phyloP scores from a whole-genome alignment of 495 filamentous ascomycete species.

The Penicillium coprophilum region DNA sequence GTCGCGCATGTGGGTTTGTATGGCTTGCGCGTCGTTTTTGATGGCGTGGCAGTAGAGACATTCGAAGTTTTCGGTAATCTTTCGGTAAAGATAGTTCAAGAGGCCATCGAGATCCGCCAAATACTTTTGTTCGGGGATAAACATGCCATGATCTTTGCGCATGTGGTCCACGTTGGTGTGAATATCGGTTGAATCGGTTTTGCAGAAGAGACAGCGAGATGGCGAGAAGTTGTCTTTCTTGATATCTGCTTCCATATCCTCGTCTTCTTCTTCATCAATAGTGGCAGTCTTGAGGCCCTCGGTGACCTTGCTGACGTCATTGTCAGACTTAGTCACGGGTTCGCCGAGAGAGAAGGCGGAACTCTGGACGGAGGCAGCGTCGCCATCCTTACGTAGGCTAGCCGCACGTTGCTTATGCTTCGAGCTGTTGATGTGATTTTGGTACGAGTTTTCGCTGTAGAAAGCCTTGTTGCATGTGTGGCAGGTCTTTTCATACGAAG shows the following conservation, averaged over 20 bases:
- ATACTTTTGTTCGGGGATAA: constrained; percentile 85
- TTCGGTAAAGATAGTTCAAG: constrained; percentile 70
- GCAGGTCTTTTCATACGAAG: constrained; percentile 83
- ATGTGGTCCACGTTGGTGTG: constrained; percentile 80
- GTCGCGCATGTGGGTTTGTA: constrained; percentile 95
- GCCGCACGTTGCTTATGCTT: constrained; percentile 78
- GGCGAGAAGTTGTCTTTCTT: constrained; percentile 44
- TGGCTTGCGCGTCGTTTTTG: constrained; percentile 68
- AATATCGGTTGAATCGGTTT: constrained; percentile 69
- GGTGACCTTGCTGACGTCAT: constrained; percentile 77
- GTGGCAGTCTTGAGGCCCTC: constrained; percentile 72
- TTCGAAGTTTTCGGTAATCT: constrained; percentile 71
- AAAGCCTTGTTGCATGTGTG: constrained; percentile 85
- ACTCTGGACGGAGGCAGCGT: constrained; percentile 82
- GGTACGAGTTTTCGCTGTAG: constrained; percentile 92
- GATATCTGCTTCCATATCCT: constrained; percentile 30
- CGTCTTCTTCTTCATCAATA: constrained; percentile 57
- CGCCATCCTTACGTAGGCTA: constrained; percentile 40
- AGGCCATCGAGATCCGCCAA: constrained; percentile 80
- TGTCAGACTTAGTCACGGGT: constrained; percentile 59
- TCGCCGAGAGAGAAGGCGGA: constrained; percentile 90
- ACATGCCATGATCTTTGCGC: constrained; percentile 91
- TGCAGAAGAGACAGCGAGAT: constrained; percentile 86
- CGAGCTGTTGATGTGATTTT: constrained; percentile 87
- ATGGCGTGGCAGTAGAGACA: constrained; percentile 83